phyloP scores from a whole-genome alignment of 371 early-diverging fungal genomes.

The Mucor ambiguus region DNA sequence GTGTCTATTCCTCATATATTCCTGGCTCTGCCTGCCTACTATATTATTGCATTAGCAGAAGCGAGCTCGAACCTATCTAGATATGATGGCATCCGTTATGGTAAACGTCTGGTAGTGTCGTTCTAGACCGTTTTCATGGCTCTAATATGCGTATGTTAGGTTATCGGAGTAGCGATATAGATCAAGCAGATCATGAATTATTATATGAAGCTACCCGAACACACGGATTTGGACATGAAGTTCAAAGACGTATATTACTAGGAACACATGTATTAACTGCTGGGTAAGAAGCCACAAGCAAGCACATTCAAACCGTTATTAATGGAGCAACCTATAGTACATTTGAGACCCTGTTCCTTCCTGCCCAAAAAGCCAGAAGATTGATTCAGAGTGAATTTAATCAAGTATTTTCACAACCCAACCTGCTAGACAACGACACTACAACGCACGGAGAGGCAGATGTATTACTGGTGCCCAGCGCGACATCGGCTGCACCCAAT shows the following conservation, averaged over 20 bases:
- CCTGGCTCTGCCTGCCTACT: constrained; percentile 83
- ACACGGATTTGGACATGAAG: constrained; percentile 82
- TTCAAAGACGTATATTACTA: constrained; percentile 78
- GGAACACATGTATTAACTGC: constrained; percentile 86
- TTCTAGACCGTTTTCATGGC: not conserved
- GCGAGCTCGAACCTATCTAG: constrained; percentile 90
- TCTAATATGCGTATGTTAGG: constrained; percentile 28
- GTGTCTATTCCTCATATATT: constrained; percentile 75
- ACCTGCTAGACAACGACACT: constrained; percentile 23
- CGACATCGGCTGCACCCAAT: constrained; percentile 68
- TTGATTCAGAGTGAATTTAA: constrained; percentile 84
- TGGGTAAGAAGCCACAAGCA: constrained; percentile 49
- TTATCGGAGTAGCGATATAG: constrained; percentile 28
- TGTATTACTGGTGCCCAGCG: constrained; percentile 73
- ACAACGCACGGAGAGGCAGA: constrained; percentile 39
- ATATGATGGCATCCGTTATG: constrained; percentile 89
- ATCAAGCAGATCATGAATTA: constrained; percentile 30
- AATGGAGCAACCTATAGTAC: constrained; percentile 24
- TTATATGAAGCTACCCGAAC: constrained; percentile 68
- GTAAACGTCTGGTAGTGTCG: constrained; percentile 28
- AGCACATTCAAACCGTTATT: not conserved
- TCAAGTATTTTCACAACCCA: constrained; percentile 59
- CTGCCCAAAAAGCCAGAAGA: constrained; percentile 81
- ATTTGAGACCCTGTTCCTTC: constrained; percentile 70
- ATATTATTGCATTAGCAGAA: constrained; percentile 89